phyloP scores from a whole-genome alignment of 2,329 filamentous ascomycete genomes.

The Neonectria coccinea region DNA sequence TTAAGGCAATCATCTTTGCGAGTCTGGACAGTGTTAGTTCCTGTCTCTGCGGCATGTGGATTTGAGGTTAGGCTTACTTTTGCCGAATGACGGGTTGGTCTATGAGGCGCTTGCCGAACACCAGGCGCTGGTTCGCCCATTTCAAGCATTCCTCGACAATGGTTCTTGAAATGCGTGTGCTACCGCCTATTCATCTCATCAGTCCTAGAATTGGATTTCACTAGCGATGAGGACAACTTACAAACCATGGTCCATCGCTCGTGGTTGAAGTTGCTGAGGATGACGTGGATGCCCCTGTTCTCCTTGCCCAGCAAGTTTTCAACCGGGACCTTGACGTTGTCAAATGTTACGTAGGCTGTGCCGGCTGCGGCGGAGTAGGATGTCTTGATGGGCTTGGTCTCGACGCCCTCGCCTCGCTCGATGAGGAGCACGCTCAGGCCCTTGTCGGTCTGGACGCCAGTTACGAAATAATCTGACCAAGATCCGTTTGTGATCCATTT shows the following conservation, averaged over 20 bases:
- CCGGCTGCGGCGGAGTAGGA: slow-evolving; percentile 83
- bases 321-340: slow-evolving; percentile 87
- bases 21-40: slow-evolving; percentile 60
- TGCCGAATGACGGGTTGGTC: slow-evolving; percentile 86
- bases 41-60: not conserved
- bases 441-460: slow-evolving; percentile 82
- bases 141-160: slow-evolving; percentile 88
- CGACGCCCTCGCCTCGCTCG: slow-evolving; percentile 77
- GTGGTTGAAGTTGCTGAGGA: slow-evolving; percentile 90
- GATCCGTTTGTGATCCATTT: slow-evolving; percentile 90
- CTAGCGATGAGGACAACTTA: slow-evolving; percentile 48
- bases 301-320: slow-evolving; percentile 83
- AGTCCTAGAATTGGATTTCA: slow-evolving; percentile 5
- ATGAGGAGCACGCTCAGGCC: slow-evolving; percentile 83
- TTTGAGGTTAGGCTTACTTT: slow-evolving; percentile 65
- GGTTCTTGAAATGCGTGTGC: slow-evolving; percentile 73
- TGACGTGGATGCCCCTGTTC: slow-evolving; percentile 87
- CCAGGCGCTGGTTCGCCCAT: slow-evolving; percentile 87
- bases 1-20: slow-evolving; percentile 86
- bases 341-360: slow-evolving; percentile 84
- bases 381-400: slow-evolving; percentile 83
- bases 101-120: slow-evolving; percentile 85
- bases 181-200: slow-evolving; percentile 56
- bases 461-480: slow-evolving; percentile 86
- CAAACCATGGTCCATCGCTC: slow-evolving; percentile 83